Evolutionary conservation across 108 stramenopile species (phyloP).

Genomic region (Mediolabrus comicus): DNA sequence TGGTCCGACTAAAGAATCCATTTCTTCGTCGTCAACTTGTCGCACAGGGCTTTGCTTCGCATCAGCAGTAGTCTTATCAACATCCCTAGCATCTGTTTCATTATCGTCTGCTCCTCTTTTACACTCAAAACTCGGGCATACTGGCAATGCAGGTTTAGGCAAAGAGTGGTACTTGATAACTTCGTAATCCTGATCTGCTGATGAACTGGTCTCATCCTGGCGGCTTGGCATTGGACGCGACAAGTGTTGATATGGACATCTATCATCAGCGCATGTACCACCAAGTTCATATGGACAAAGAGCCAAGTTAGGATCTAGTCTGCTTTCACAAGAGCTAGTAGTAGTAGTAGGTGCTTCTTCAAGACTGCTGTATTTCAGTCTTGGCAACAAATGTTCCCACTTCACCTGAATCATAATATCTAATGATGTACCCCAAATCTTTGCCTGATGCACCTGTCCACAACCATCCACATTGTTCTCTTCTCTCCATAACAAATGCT

Average conservation of each 20-base stretch:
- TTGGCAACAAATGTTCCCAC: conserved; percentile 4
- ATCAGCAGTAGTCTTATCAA: not conserved
- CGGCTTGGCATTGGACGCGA: not conserved
- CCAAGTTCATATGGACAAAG: conserved; percentile 78
- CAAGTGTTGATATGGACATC: conserved; percentile 71
- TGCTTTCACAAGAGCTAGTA: not conserved
- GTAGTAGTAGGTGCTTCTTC: not conserved
- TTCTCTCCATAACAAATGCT: conserved; percentile 18
- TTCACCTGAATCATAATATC: conserved; percentile 23
- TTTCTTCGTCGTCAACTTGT: not conserved
- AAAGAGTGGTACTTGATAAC: conserved; percentile 10
- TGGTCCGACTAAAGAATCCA: not conserved
- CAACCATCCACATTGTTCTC: not conserved
- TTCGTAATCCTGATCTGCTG: not conserved
- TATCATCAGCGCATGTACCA: conserved; percentile 64
- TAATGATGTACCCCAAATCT: conserved; percentile 26
- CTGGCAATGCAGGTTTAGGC: not conserved
- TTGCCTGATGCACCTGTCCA: conserved; percentile 23
- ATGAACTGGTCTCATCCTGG: not conserved
- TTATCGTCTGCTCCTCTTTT: not conserved
- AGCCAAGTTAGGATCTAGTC: conserved; percentile 56
- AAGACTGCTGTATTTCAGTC: not conserved
- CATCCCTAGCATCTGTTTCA: not conserved
- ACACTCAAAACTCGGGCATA: not conserved
- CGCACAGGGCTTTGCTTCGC: not conserved